Conservation (phyloP, 805 yeast genomes). For the Cyberlindnera misumaiensis region DNA sequence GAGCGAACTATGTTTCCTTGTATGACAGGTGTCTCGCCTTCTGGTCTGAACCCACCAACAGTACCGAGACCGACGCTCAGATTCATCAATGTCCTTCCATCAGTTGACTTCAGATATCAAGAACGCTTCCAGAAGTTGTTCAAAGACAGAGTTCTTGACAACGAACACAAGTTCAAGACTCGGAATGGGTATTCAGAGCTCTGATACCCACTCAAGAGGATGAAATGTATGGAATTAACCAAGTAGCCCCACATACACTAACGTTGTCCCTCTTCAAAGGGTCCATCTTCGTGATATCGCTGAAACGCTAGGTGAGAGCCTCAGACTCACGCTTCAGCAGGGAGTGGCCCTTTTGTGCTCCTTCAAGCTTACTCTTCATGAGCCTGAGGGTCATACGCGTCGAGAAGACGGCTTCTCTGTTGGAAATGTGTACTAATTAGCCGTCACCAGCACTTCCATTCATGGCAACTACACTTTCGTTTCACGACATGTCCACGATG, state of each 20-base stretch:
- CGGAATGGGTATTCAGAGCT: background rate
- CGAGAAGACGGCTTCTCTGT: slow-evolving; percentile 92
- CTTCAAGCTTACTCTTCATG: slow-evolving; percentile 94
- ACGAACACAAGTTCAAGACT: slow-evolving; percentile 4
- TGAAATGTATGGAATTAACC: slow-evolving; percentile 1
- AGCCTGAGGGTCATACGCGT: slow-evolving; percentile 95
- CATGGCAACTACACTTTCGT: slow-evolving; percentile 16
- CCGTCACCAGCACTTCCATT: slow-evolving; percentile 22
- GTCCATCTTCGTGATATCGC: slow-evolving; percentile 28
- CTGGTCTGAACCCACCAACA: background rate
- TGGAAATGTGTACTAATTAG: slow-evolving; percentile 11
- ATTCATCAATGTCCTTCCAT: slow-evolving; percentile 19
- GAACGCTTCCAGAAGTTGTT: slow-evolving; percentile 34
- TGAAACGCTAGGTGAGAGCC: slow-evolving; percentile 88
- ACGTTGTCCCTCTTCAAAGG: slow-evolving; percentile 8
- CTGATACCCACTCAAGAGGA: slow-evolving; percentile 9
- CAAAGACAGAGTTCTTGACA: slow-evolving; percentile 29
- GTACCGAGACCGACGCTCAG: slow-evolving; percentile 16
- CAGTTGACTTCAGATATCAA: slow-evolving; percentile 5
- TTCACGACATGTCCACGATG: slow-evolving; percentile 12
- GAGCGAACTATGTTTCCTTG: slow-evolving; percentile 10
- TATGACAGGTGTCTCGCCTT: slow-evolving; percentile 6
- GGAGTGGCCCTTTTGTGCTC: slow-evolving; percentile 95
- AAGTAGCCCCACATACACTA: slow-evolving; percentile 3
- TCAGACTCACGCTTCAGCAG: slow-evolving; percentile 92